Percentiles rank a stretch among this genome's conserved stretches.
phyloP scores from a whole-genome alignment of 2,329 filamentous ascomycete species.

The Clonostachys solani region DNA sequence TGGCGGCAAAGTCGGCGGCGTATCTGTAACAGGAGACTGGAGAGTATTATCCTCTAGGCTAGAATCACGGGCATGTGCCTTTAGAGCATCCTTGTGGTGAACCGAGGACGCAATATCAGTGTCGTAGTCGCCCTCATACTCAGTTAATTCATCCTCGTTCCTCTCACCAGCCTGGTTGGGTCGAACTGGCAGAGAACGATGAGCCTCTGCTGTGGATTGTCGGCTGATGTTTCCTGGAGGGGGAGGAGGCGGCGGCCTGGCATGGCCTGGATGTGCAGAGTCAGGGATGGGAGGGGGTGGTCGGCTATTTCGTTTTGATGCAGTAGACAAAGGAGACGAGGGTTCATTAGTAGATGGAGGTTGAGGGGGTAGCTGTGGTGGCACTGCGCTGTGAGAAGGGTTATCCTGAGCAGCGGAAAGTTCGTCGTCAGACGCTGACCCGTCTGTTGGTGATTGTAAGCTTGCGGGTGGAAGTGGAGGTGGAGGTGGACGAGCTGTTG shows the following conservation, averaged over 20 bases:
- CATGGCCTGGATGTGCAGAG: conserved; percentile 46
- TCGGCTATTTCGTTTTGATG: conserved; percentile 52
- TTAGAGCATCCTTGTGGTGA: conserved; percentile 91
- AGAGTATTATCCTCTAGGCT: conserved; percentile 69
- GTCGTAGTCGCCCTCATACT: conserved; percentile 97
- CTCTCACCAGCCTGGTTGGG: conserved; percentile 49
- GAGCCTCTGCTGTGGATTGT: conserved; percentile 54
- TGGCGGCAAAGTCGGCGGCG: conserved; percentile 43
- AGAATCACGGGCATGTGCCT: conserved; percentile 72
- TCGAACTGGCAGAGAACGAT: conserved; percentile 36
- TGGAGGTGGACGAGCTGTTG: conserved; percentile 44
- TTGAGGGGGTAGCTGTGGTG: conserved; percentile 35
- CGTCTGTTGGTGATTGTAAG: conserved; percentile 64
- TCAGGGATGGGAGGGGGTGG: conserved; percentile 59
- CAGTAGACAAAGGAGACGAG: conserved; percentile 14
- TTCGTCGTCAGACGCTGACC: conserved; percentile 88
- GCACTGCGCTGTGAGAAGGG: conserved; percentile 32
- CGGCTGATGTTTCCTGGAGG: conserved; percentile 47
- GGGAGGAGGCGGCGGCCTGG: conserved; percentile 64
- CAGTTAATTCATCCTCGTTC: conserved; percentile 76
- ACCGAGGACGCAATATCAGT: conserved; percentile 93
- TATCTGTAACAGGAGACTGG: conserved; percentile 46
- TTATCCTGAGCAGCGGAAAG: conserved; percentile 53
- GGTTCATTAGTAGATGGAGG: conserved; percentile 31
- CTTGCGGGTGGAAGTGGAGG: conserved; percentile 48